Evolutionary conservation across 805 yeast genomes (phyloP), one percentile per base, ranked within the genome.

Genomic region (Candida peoriensis): DNA sequence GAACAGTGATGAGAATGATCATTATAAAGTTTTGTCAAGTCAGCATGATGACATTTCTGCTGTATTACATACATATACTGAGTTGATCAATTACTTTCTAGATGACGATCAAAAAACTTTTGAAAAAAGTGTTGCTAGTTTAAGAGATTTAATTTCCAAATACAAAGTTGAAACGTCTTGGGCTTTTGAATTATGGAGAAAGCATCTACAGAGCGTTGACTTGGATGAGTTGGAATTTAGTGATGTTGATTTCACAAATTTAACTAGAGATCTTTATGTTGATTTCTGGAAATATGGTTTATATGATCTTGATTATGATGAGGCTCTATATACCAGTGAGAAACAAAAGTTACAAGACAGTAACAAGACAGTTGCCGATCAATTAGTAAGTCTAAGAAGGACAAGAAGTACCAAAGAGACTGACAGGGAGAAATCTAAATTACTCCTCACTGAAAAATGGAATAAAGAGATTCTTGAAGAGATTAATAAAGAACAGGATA

Each of bases 161-260:
- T 76, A 66, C 42, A 60, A 65, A 2, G 61, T 81, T 8, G 64
- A 74, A 4, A 56, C 73, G 0, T 67, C 69, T 14, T 81, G 90
- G 86, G 78, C 78, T 0, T 86, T 85, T 59, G 85, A 80, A 42
- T 50, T 86, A 2, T 87, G 95, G 95, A 70, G 96, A 52, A 52
- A 48, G 33, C 43, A 60, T 51, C 40, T 67, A 55, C 55, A 57
- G 34, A 41, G 50, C 42, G 39, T 46, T 27, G 39, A 54, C 41
- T 28, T 20, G 17, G 26, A 36, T 4, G 53, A 45, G 18, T 37
- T 52, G 20, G 52, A 38, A 2, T 21, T 15, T 9, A 12, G 23
- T 6, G 50, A 42, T 22, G 42, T 54, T 14, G 49, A 58, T 23
- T 57, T 58, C 33, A 22, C 39, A 0, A 23, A 43, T 8, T 32